Evolutionary conservation across 2,329 filamentous ascomycete genomes (phyloP).

Genomic region (Microcyclospora tardicrescens): DNA sequence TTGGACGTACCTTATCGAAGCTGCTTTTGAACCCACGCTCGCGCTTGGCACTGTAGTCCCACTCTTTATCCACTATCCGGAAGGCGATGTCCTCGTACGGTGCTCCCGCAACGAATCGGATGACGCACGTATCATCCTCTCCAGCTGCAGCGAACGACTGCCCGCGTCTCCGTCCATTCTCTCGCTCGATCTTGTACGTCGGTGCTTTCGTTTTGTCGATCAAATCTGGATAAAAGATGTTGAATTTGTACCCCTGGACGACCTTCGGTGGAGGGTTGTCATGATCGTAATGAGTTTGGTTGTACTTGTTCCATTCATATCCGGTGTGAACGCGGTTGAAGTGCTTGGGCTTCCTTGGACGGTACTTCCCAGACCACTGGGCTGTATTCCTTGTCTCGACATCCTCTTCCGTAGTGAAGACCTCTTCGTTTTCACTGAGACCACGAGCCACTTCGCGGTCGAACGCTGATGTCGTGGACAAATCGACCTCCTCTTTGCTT

Average conservation of each 20-base stretch:
- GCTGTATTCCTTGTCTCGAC: constrained; percentile 53
- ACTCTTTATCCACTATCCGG: constrained; percentile 93
- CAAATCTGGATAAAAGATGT: constrained; percentile 96
- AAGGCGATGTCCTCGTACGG: constrained; percentile 97
- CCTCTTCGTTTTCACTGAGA: constrained; percentile 85
- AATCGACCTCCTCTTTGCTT: not conserved
- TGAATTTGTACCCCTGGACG: constrained; percentile 98
- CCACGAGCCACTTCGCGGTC: constrained; percentile 87
- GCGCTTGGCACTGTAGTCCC: constrained; percentile 94
- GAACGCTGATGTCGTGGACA: constrained; percentile 9
- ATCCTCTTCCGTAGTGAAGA: constrained; percentile 81
- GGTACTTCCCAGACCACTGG: constrained; percentile 72
- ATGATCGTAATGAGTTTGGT: constrained; percentile 98
- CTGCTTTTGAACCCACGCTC: constrained; percentile 92
- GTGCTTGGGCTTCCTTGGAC: constrained; percentile 83
- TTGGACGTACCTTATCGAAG: constrained; percentile 73
- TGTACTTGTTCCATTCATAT: constrained; percentile 99
- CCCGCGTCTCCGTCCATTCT: constrained; percentile 76
- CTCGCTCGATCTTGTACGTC: constrained; percentile 89
- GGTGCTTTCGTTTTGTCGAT: constrained; percentile 91
- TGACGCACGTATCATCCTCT: constrained; percentile 92
- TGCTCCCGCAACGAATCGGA: constrained; percentile 86
- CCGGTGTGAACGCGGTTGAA: constrained; percentile 99
- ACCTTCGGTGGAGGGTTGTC: constrained; percentile 97
- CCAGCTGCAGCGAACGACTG: constrained; percentile 89